Evolutionary conservation across 805 yeast genomes (phyloP).

Genomic region (Barnettozyma botsteinii): DNA sequence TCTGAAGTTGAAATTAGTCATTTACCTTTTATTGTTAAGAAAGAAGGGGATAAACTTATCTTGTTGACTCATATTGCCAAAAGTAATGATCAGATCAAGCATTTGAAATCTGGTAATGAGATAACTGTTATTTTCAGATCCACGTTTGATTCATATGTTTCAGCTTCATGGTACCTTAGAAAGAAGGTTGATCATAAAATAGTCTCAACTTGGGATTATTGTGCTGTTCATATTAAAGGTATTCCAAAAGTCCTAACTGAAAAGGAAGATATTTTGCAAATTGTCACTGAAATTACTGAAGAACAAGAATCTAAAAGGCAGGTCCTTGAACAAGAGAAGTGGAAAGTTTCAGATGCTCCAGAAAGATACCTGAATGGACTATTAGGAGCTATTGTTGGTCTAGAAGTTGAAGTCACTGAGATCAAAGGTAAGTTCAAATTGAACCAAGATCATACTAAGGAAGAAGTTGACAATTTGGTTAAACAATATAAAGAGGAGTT

Average conservation of each 20-base stretch:
- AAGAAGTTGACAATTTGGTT: constrained; percentile 48
- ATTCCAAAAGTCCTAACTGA: constrained; percentile 39
- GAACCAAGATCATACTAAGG: constrained; percentile 41
- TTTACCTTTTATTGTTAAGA: constrained; percentile 44
- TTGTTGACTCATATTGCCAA: constrained; percentile 53
- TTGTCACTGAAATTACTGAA: constrained; percentile 38
- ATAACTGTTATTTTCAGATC: constrained; percentile 46
- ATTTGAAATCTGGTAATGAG: constrained; percentile 29
- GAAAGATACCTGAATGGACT: constrained; percentile 36
- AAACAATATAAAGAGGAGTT: constrained; percentile 40
- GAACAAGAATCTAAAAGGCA: constrained; percentile 40
- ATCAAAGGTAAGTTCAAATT: constrained; percentile 52
- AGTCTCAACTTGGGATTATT: constrained; percentile 71
- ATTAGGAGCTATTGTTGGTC: constrained; percentile 49
- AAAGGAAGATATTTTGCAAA: constrained; percentile 38
- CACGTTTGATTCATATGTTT: constrained; percentile 44
- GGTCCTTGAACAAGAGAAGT: constrained; percentile 27
- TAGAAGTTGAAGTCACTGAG: constrained; percentile 43
- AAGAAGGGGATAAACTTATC: constrained; percentile 28
- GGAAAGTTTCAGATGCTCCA: constrained; percentile 58
- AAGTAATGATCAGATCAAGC: constrained; percentile 44
- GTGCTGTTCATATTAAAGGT: constrained; percentile 51
- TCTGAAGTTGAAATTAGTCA: constrained; percentile 46
- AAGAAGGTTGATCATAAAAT: constrained; percentile 51
- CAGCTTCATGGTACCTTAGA: constrained; percentile 55